Conservation (phyloP, 306 rosid species). For the Fragaria iinumae region DNA sequence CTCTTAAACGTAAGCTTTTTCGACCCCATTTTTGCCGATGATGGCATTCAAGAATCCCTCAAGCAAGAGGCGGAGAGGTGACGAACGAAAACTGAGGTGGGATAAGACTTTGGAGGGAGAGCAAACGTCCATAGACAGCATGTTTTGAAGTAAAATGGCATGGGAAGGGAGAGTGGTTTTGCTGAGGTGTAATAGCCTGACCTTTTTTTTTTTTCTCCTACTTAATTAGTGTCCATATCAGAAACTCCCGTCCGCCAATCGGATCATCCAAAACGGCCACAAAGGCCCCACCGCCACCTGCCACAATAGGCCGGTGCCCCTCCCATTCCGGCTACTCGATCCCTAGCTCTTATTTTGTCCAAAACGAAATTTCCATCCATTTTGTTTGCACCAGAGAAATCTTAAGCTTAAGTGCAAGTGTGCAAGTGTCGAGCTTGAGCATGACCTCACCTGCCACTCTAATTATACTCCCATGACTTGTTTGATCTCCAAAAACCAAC, state of each 20-base stretch:
- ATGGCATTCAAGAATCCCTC: background rate
- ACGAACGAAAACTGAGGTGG: constrained; percentile 30
- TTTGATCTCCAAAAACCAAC: background rate
- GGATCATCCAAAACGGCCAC: constrained; percentile 22
- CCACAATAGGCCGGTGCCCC: background rate
- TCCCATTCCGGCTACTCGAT: constrained; percentile 1
- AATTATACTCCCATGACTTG: background rate
- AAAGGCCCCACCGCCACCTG: constrained; percentile 5
- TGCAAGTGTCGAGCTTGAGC: background rate
- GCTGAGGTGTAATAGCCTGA: constrained; percentile 29
- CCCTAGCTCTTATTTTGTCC: background rate
- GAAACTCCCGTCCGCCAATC: constrained; percentile 26
- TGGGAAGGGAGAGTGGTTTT: constrained; percentile 29
- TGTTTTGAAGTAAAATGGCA: constrained; percentile 26
- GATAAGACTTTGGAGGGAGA: constrained; percentile 22
- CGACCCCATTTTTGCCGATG: background rate
- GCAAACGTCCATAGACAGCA: constrained; percentile 10
- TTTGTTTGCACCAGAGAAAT: background rate
- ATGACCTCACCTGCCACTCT: background rate
- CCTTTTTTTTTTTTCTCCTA: background rate
- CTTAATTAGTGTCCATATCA: constrained; percentile 19
- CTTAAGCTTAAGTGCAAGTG: background rate
- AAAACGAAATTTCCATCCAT: background rate
- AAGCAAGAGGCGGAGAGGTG: constrained; percentile 1
- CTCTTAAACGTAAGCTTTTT: too few species aligned